Percentiles rank a stretch among this genome's conserved stretches.
Evolutionary conservation across 1,284 basidiomycete genomes (phyloP).

Genomic region (Papiliotrema flavescens): DNA sequence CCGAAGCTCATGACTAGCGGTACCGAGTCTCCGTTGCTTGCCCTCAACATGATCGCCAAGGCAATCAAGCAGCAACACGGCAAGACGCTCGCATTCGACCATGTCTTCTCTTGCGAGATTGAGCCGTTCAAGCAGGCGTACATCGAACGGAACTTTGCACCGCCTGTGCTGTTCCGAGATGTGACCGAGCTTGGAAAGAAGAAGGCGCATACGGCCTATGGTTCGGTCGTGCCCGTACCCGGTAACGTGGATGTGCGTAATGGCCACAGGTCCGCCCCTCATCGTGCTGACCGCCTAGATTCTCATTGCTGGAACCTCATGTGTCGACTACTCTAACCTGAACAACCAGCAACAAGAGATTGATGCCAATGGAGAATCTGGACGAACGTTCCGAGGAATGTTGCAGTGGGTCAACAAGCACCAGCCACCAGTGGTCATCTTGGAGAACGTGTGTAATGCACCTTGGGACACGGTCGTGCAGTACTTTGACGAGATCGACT

Average conservation of each 20-base stretch:
- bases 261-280: no score
- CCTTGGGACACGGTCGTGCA: slow-evolving; percentile 77
- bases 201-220: slow-evolving; percentile 86
- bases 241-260: slow-evolving; percentile 70
- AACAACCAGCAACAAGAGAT: slow-evolving; percentile 91
- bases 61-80: slow-evolving; percentile 67
- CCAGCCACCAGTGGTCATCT: slow-evolving; percentile 80
- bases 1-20: slow-evolving; percentile 57
- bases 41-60: slow-evolving; percentile 75
- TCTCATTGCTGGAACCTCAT: slow-evolving; percentile 88
- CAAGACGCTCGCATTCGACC: slow-evolving; percentile 69
- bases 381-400: slow-evolving; percentile 87
- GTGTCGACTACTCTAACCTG: slow-evolving; percentile 92
- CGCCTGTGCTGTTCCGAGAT: slow-evolving; percentile 83
- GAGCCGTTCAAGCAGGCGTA: slow-evolving; percentile 98
- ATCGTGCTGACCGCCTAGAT: slow-evolving; percentile 45
- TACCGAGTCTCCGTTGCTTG: slow-evolving; percentile 89
- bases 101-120: slow-evolving; percentile 96
- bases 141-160: slow-evolving; percentile 85
- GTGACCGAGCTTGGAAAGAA: slow-evolving; percentile 82
- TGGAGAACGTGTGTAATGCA: slow-evolving; percentile 90
- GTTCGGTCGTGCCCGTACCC: slow-evolving; percentile 76
- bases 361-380: slow-evolving; percentile 80
- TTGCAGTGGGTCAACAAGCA: slow-evolving; percentile 86
- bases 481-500: slow-evolving; percentile 71